Base-by-base conservation (phyloP, 1,139 yeast genomes). In the Candida mesenterica region DNA sequence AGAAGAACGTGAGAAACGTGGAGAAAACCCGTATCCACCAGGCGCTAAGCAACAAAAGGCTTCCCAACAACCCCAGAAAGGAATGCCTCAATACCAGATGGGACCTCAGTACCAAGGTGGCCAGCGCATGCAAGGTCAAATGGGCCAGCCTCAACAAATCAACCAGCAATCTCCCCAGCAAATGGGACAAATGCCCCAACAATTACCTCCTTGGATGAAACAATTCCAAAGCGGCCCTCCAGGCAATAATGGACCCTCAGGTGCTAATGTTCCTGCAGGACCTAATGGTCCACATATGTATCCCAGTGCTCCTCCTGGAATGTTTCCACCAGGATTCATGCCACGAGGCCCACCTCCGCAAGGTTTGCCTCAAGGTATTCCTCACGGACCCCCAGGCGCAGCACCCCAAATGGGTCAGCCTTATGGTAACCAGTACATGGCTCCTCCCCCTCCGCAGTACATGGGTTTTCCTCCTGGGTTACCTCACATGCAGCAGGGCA, bases 391-490 rank as follows among this genome's bases (percentile, higher is more conserved):
- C 5, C 8, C 17, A 6, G 17, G 17, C 14, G 28, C 17, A 13
- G 17, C 17, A 13, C 28, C 17, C 10, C 15, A 25, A 5, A 25
- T 25, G 28, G 28, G 17, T 7, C 17, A 15, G 5, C 17, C 28
- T 13, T 25, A 13, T 25, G 26, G 26, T 7, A 25, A 25, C 10
- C 28, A 25, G 17, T 25, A 25, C 17, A 36, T 36, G 25, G 53
- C 52, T 13, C 22, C 5, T 5, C 17, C 17, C 17, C 52, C 50
- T 15, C 57, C 56, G 16, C 58, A 45, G 25, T 57, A 40, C 32
- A 53, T 55, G 53, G 57, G 54, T 4, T 43, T 44, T 27, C 60
- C 63, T 18, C 53, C 61, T 33, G 59, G 61, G 28, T 48, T 59
- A 17, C 28, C 28, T 25, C 28, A 12, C 14, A 13, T 25, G 17